Conservation (phyloP, 805 yeast genomes). For the Yarrowia deformans region DNA sequence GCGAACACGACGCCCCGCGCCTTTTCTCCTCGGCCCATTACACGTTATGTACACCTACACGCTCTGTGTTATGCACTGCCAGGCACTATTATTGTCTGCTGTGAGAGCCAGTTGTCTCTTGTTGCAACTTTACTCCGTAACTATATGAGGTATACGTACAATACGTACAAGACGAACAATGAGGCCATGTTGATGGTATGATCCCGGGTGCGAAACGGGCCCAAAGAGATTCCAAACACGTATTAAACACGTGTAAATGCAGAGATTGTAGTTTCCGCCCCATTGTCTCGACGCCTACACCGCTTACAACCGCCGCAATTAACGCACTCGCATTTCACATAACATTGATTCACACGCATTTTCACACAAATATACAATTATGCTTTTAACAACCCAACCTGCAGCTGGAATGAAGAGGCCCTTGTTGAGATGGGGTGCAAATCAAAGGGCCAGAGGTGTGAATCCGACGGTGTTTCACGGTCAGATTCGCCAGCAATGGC, state of each 20-base stretch:
- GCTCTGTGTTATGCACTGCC: conserved; percentile 17
- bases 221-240: background rate
- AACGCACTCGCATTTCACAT: background rate
- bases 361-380: conserved; percentile 11
- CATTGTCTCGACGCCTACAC: background rate
- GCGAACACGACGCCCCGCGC: too few relatives aligned
- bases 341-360: conserved; percentile 7
- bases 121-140: background rate
- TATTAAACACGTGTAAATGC: background rate
- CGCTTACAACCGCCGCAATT: background rate
- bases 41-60: conserved; percentile 1
- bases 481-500: background rate
- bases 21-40: background rate
- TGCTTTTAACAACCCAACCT: conserved; percentile 18
- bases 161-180: background rate
- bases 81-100: conserved; percentile 9
- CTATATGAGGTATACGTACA: background rate
- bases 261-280: background rate
- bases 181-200: background rate
- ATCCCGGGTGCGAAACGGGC: background rate
- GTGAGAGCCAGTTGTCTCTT: background rate
- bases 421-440: conserved; percentile 9
- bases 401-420: conserved; percentile 38
- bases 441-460: too few relatives aligned
- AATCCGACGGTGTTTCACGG: background rate